phyloP scores from a whole-genome alignment of 192 early-diverging fungal species.

The Backusella parvicylindrica region DNA sequence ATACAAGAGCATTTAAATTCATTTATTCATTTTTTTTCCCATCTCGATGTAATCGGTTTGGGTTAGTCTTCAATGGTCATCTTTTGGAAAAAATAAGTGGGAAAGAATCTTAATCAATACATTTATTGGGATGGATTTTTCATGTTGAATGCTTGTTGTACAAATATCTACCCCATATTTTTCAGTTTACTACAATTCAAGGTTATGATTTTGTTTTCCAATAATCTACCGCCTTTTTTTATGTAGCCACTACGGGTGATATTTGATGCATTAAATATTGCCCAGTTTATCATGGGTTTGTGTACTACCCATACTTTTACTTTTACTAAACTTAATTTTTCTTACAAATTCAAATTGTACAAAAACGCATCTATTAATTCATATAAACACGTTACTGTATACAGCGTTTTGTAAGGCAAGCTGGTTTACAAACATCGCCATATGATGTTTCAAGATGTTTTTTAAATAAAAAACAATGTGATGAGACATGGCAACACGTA shows the following conservation, averaged over 20 bases:
- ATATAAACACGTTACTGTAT: background rate
- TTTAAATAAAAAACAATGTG: background rate
- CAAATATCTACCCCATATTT: background rate
- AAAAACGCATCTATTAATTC: background rate
- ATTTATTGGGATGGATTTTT: background rate
- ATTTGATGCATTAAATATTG: background rate
- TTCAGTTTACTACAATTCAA: background rate
- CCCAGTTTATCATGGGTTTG: background rate
- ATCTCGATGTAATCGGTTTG: background rate
- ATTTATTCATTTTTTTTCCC: background rate
- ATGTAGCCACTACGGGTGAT: background rate
- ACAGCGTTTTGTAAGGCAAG: background rate
- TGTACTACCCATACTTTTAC: background rate
- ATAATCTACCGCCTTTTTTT: background rate
- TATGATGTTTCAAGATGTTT: background rate
- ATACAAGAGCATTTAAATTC: background rate
- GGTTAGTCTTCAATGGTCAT: background rate
- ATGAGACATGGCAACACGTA: background rate
- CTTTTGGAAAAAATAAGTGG: background rate
- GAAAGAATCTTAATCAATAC: background rate
- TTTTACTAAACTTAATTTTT: background rate
- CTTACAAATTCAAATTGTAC: background rate
- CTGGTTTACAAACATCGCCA: background rate
- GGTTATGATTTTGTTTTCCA: background rate
- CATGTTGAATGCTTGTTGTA: background rate